Percentiles rank a stretch among this genome's conserved stretches.
These are phyloP conservation scores for Periconia sp. DNA, from an alignment of 2,329 filamentous ascomycete species.

Conservation along the genomic window DNA sequence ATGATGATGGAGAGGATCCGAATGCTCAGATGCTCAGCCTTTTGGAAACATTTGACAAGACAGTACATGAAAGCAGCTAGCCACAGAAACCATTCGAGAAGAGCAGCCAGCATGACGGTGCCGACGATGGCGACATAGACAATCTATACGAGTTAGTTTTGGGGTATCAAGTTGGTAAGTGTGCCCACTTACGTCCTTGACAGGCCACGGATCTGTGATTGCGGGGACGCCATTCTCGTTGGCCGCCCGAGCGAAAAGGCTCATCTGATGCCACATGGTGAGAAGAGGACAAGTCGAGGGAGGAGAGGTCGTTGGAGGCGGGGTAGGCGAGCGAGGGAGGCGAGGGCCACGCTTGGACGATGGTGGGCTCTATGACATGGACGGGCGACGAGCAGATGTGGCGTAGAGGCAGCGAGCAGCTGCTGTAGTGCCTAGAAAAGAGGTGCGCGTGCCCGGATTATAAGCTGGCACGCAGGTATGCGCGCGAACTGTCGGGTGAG, in stretches of 20 bases:
- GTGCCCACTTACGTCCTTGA: constrained; percentile 48
- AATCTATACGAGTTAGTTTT: constrained; percentile 63
- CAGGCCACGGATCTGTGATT: constrained; percentile 46
- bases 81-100: constrained; percentile 95
- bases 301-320: constrained; percentile 2
- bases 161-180: background rate
- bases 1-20: constrained; percentile 78
- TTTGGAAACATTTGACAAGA: constrained; percentile 82
- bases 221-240: constrained; percentile 34
- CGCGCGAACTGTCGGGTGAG: constrained; percentile 8
- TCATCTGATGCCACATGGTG: constrained; percentile 33
- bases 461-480: background rate
- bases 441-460: background rate
- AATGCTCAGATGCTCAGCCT: constrained; percentile 88
- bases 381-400: constrained; percentile 1
- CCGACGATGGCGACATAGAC: constrained; percentile 84
- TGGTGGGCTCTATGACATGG: constrained; percentile 16
- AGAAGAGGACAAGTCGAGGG: background rate
- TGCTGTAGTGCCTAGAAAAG: background rate
- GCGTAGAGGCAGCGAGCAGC: background rate
- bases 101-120: constrained; percentile 79
- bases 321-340: constrained; percentile 10
- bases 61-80: constrained; percentile 94
- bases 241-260: constrained; percentile 33
- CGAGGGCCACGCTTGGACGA: too few species aligned